Evolutionary conservation across 2,329 filamentous ascomycete genomes (phyloP).

Genomic region (Bipolaris oryzae): DNA sequence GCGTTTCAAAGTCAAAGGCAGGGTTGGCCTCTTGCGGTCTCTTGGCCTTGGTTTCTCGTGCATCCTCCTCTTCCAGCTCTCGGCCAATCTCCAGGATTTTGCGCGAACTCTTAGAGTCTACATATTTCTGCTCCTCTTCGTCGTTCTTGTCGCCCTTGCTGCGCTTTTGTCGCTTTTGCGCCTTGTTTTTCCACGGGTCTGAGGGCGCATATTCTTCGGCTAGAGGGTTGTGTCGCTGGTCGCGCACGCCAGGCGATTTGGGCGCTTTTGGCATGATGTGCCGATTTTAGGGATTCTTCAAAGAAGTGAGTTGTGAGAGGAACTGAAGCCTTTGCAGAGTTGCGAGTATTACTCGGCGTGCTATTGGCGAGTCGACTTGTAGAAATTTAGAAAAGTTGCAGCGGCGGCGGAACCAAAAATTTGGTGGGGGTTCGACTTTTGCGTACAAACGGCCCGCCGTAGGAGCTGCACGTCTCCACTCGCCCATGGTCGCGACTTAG

Average conservation of each 20-base stretch:
- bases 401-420: slow-evolving; percentile 17
- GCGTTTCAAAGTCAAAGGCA: slow-evolving; percentile 80
- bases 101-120: slow-evolving; percentile 86
- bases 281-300: not conserved
- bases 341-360: not conserved
- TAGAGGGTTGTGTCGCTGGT: slow-evolving; percentile 84
- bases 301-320: too few relatives aligned
- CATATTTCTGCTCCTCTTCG: slow-evolving; percentile 69
- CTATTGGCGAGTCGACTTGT: not conserved
- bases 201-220: slow-evolving; percentile 82
- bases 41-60: slow-evolving; percentile 54
- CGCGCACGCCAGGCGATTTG: slow-evolving; percentile 59
- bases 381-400: slow-evolving; percentile 15
- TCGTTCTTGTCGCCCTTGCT: slow-evolving; percentile 57
- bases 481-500: slow-evolving; percentile 6
- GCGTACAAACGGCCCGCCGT: slow-evolving; percentile 22
- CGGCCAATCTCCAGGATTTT: slow-evolving; percentile 90
- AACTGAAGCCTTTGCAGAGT: not conserved
- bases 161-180: slow-evolving; percentile 67
- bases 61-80: slow-evolving; percentile 84
- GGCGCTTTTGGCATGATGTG: slow-evolving; percentile 77
- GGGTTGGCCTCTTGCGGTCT: slow-evolving; percentile 58
- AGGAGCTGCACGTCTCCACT: slow-evolving; percentile 16
- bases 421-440: slow-evolving; percentile 19
- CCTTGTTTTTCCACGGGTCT: slow-evolving; percentile 72